Evolutionary conservation across 108 stramenopile genomes (phyloP), one percentile per base, ranked within the genome.

Genomic region (Cylindrotheca fusiformis): DNA sequence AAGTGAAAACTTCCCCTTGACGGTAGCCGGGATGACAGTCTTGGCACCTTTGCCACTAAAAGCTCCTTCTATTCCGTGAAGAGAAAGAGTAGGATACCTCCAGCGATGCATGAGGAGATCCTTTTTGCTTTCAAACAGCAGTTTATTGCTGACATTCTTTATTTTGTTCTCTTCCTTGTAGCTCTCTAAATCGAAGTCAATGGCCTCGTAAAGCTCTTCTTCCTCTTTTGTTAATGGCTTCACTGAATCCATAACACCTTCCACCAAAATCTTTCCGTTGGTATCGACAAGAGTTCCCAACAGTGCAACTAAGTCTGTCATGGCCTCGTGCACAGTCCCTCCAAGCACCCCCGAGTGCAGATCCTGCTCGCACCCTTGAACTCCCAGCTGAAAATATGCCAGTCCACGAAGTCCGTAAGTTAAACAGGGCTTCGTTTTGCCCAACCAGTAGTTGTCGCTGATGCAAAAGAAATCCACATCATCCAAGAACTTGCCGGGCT

Each of bases 11-110:
- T 93, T 93, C 22, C 91, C 91, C 51, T 71, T 79, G 4, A 81
- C 87, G 59, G 77, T 85, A 19, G 78, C 78, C 32, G 87, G 84
- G 44, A 93, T 87, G 41, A 93, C 91, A 51, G 91, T 92, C 63
- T 92, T 92, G 28, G 88, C 85, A 22, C 91, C 91, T 6, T 80
- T 61, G 19, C 88, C 91, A 30, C 68, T 53, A 72, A 92, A 93
- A 0, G 87, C 91, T 25, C 91, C 91, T 65, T 93, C 87, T 50
- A 93, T 89, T 29, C 91, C 91, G 59, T 93, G 91, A 45, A 93
- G 57, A 29, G 83, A 85, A n/a, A 93, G 71, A 14, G 87, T 86
- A 17, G 91, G 91, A 72, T 79, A 89, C 58, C 87, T 79, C 91
- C 91, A 93, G 27, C 91, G 70, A 8, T 68, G 71, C 91, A 93